A percentile compares a stretch with the other conserved stretches of the same genome.
Conservation (phyloP, 164 flowering plant species). For the Dillenia suffruticosa region DNA sequence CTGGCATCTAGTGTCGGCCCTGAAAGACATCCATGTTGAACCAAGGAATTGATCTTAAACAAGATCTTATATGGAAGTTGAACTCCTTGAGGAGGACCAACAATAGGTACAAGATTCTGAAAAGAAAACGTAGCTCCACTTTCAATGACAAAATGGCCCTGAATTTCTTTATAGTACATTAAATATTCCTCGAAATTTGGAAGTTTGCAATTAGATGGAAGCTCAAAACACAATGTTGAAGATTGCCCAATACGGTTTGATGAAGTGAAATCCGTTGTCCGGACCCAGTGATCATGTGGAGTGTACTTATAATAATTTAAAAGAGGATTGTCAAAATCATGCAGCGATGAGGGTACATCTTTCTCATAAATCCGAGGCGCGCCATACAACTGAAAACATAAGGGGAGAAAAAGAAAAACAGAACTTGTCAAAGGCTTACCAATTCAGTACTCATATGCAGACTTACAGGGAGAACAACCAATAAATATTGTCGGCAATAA, state of each 20-base stretch:
- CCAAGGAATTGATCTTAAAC: constrained; percentile 62
- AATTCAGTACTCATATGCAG: too few relatives aligned
- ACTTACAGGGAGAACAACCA: too few relatives aligned
- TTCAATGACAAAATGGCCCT: constrained; percentile 30
- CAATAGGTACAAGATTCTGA: constrained; percentile 58
- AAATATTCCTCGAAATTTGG: constrained; percentile 50
- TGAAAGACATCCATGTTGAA: constrained; percentile 71
- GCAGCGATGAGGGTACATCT: constrained; percentile 9
- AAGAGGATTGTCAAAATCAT: constrained; percentile 14
- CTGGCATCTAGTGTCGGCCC: constrained; percentile 51
- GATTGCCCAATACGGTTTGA: constrained; percentile 66
- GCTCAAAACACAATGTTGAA: constrained; percentile 68
- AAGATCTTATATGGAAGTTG: constrained; percentile 54
- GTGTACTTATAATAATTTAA: constrained; percentile 38
- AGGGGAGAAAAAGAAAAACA: not conserved
- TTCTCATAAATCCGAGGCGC: constrained; percentile 70
- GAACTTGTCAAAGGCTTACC: not conserved
- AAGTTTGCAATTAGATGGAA: constrained; percentile 34
- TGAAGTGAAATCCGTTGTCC: constrained; percentile 71
- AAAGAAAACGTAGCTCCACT: constrained; percentile 36
- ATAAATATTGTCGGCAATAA: too few relatives aligned
- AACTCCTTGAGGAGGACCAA: constrained; percentile 33
- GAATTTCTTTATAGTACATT: constrained; percentile 38
- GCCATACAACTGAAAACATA: constrained; percentile 42
- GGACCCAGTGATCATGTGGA: constrained; percentile 60